phyloP scores from a whole-genome alignment of 208 protist species.

The Trypanosoma vivax region DNA sequence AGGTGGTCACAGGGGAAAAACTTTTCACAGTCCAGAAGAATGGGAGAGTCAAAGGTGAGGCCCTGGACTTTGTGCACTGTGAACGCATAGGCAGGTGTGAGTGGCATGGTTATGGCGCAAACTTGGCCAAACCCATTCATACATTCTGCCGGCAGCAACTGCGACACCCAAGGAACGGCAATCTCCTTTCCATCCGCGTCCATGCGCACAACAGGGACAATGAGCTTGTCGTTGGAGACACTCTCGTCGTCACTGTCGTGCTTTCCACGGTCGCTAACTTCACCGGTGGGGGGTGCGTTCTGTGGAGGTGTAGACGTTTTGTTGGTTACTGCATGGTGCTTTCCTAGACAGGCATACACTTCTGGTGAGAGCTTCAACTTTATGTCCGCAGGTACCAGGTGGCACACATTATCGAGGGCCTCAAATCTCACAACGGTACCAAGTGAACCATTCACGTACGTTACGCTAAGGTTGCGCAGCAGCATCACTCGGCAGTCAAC shows the following conservation, averaged over 20 bases:
- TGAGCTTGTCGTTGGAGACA: not conserved
- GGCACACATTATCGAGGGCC: constrained; percentile 14
- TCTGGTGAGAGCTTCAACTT: constrained; percentile 7
- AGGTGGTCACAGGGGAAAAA: constrained; percentile 83
- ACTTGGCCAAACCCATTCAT: constrained; percentile 32
- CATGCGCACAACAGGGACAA: constrained; percentile 73
- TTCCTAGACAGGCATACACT: constrained; percentile 2
- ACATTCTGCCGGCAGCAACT: constrained; percentile 17
- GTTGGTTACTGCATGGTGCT: not conserved
- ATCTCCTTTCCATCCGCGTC: constrained; percentile 46
- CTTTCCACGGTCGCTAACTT: not conserved
- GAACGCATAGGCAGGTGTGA: constrained; percentile 84
- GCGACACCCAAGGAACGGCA: constrained; percentile 67
- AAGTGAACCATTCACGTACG: constrained; percentile 71
- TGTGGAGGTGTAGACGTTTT: not conserved
- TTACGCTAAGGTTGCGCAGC: constrained; percentile 57
- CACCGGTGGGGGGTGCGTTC: not conserved
- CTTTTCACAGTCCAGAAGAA: constrained; percentile 65
- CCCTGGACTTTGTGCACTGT: constrained; percentile 90
- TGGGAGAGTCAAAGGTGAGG: constrained; percentile 55
- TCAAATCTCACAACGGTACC: constrained; percentile 67
- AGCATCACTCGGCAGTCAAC: constrained; percentile 86
- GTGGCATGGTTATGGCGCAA: constrained; percentile 53
- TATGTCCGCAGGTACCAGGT: constrained; percentile 35
- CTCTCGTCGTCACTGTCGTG: not conserved